Conservation (phyloP, 2,329 filamentous ascomycete species). For the Fusarium sp. region DNA sequence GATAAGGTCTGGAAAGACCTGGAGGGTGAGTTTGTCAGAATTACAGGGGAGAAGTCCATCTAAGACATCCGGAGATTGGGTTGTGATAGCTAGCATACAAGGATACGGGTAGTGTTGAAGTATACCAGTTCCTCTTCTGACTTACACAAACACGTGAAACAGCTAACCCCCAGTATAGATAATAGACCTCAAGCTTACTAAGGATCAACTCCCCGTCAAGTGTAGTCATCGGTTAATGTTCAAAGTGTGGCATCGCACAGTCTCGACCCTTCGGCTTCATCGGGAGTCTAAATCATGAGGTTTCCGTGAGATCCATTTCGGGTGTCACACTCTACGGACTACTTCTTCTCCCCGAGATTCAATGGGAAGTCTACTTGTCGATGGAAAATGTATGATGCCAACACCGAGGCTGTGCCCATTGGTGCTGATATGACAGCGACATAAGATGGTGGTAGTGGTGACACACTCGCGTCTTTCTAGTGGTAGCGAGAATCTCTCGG, state of each 20-base stretch:
- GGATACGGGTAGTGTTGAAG: not conserved
- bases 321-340: conserved; percentile 3
- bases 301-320: not conserved
- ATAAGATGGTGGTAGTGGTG: conserved; percentile 1
- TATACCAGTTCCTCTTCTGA: not conserved
- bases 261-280: conserved; percentile 14
- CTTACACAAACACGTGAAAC: not conserved
- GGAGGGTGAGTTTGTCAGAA: conserved; percentile 43
- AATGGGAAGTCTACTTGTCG: not conserved
- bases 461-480: conserved; percentile 5
- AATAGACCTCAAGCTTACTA: no score
- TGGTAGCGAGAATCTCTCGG: not conserved
- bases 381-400: conserved; percentile 2
- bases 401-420: conserved; percentile 10
- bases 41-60: conserved; percentile 14
- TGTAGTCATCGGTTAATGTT: no score
- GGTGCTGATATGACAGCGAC: not conserved
- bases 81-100: no score
- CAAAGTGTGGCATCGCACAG: not conserved
- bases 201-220: not conserved
- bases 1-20: conserved; percentile 44
- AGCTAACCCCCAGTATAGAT: not conserved
- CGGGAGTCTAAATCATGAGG: conserved; percentile 11
- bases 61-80: not conserved
- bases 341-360: not conserved